These are phyloP conservation scores for Craterostigma plantagineum DNA, from an alignment of 257 asterid genomes.

Conservation along the genomic window DNA sequence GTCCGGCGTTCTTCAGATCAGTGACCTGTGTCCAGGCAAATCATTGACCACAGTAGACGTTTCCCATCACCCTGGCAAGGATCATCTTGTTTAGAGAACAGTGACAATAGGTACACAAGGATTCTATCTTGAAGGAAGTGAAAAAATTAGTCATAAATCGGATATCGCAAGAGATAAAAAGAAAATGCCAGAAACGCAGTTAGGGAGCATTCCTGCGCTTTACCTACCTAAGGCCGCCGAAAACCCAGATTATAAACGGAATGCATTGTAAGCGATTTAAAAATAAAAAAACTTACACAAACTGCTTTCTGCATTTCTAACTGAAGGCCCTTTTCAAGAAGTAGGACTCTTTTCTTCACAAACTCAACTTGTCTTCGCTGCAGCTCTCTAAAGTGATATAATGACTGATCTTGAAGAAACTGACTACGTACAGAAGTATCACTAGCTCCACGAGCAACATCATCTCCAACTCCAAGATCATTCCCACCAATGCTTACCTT, in stretches of 20 bases:
- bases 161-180: no score
- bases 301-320: conserved; percentile 49
- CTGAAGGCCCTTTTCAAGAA: conserved; percentile 68
- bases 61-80: conserved; percentile 42
- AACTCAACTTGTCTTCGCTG: conserved; percentile 89
- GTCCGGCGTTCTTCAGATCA: conserved; percentile 20
- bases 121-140: conserved; percentile 3
- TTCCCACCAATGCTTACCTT: conserved; percentile 24
- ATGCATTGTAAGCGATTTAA: conserved; percentile 2
- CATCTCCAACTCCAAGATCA: conserved; percentile 13
- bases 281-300: conserved; percentile 44
- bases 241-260: conserved; percentile 3
- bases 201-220: conserved; percentile 4
- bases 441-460: conserved; percentile 32
- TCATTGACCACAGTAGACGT: conserved; percentile 21
- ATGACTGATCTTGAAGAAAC: conserved; percentile 37
- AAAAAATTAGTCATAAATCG: no score
- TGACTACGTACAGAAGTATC: conserved; percentile 45
- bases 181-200: no score
- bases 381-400: conserved; percentile 53
- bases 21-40: conserved; percentile 26
- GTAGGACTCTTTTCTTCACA: conserved; percentile 80
- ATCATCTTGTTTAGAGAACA: conserved; percentile 11
- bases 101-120: not conserved
- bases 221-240: not conserved